Evolutionary conservation across 306 rosid species (phyloP).

Genomic region (Glycyrrhiza uralensis): DNA sequence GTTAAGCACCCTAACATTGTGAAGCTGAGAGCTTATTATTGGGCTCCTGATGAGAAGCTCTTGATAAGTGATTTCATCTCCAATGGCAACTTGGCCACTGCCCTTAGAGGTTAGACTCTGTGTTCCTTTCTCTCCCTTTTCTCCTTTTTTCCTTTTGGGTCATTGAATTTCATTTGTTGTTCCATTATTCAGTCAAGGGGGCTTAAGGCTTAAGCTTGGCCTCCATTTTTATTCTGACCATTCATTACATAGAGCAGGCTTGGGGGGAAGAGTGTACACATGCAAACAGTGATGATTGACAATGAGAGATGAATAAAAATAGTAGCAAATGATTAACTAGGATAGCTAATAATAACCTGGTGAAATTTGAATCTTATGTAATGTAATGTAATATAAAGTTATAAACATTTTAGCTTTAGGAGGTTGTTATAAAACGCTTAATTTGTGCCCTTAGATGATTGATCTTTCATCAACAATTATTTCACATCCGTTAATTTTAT

Average conservation of each 20-base stretch:
- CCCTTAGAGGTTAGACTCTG: conserved; percentile 79
- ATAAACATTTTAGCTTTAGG: background rate
- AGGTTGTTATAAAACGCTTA: background rate
- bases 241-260: background rate
- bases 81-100: conserved; percentile 77
- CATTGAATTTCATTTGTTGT: background rate
- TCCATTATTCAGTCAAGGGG: background rate
- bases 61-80: conserved; percentile 89
- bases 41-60: conserved; percentile 98
- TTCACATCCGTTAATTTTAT: no score
- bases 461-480: background rate
- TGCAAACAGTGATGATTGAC: background rate
- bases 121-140: background rate
- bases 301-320: background rate
- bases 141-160: background rate
- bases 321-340: background rate
- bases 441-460: background rate
- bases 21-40: conserved; percentile 78
- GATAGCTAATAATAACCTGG: background rate
- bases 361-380: background rate
- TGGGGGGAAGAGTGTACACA: background rate
- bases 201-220: no score
- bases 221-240: background rate
- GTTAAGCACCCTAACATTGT: conserved; percentile 91
- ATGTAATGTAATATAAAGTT: background rate